Evolutionary conservation across 306 rosid species (phyloP).

Genomic region (Sechiopsis laciniata): DNA sequence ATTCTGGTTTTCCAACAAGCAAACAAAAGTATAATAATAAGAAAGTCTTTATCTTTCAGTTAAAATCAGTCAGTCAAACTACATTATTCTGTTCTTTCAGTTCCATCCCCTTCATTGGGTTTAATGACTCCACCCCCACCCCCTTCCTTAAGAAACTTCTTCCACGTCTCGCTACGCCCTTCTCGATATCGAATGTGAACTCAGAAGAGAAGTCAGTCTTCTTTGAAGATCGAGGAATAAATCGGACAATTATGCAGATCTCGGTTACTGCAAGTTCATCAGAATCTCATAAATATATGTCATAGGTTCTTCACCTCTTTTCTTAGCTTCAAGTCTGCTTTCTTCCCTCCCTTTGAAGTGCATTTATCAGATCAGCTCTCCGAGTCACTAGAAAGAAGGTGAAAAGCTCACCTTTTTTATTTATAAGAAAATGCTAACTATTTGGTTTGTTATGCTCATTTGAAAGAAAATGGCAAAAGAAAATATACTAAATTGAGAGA

Average conservation of each 20-base stretch:
- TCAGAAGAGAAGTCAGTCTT: neutral
- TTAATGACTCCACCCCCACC: slow-evolving; percentile 10
- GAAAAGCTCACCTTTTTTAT: neutral
- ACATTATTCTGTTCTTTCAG: neutral
- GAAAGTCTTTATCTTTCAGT: neutral
- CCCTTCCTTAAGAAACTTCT: neutral
- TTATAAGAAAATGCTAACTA: neutral
- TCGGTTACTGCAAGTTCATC: no score
- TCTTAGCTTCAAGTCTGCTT: no score
- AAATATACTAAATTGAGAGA: no score
- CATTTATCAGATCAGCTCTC: no score
- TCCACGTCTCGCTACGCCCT: neutral
- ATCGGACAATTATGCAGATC: no score
- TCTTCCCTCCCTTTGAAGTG: no score
- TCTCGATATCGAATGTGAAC: neutral
- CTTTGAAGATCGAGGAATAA: no score
- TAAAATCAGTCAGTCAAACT: slow-evolving; percentile 10
- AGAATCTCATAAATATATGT: no score
- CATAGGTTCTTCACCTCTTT: no score
- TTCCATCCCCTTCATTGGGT: neutral
- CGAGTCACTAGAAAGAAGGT: no score
- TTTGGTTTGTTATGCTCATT: neutral
- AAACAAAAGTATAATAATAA: neutral
- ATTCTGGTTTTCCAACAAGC: slow-evolving; percentile 13
- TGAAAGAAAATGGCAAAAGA: neutral